Evolutionary conservation across 2,329 filamentous ascomycete genomes (phyloP).

Genomic region (Epichloe bromicola): DNA sequence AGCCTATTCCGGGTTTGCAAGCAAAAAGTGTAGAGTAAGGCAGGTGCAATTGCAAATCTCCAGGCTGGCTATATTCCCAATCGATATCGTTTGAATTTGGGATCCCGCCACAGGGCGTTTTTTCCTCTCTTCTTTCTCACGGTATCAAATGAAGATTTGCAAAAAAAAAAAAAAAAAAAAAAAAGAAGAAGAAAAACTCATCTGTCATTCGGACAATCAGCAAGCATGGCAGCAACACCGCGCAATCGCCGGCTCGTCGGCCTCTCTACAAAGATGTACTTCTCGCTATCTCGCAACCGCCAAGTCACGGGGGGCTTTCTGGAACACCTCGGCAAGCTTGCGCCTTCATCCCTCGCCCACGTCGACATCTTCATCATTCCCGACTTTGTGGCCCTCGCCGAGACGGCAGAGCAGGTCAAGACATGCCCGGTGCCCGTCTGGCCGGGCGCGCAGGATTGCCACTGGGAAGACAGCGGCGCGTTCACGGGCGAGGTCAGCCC

Average conservation of each 20-base stretch:
- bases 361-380: conserved; percentile 67
- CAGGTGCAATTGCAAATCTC: too few relatives aligned
- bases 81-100: too few relatives aligned
- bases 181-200: neutral
- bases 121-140: too few relatives aligned
- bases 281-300: conserved; percentile 50
- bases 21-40: too few relatives aligned
- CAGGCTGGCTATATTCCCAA: too few relatives aligned
- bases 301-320: conserved; percentile 40
- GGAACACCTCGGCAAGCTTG: conserved; percentile 28
- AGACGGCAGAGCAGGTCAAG: conserved; percentile 34
- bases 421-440: conserved; percentile 29
- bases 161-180: neutral
- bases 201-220: neutral
- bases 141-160: too few relatives aligned
- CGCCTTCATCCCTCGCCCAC: conserved; percentile 29
- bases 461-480: conserved; percentile 55
- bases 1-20: too few relatives aligned
- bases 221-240: neutral
- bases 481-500: conserved; percentile 72
- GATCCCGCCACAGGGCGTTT: too few relatives aligned
- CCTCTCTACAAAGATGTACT: conserved; percentile 72
- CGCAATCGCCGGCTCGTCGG: conserved; percentile 49
- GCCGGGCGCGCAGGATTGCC: conserved; percentile 64
- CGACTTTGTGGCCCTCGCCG: conserved; percentile 57